These are phyloP conservation scores for Neurospora intermedia DNA, from an alignment of 495 filamentous ascomycete genomes.

Conservation along the genomic window DNA sequence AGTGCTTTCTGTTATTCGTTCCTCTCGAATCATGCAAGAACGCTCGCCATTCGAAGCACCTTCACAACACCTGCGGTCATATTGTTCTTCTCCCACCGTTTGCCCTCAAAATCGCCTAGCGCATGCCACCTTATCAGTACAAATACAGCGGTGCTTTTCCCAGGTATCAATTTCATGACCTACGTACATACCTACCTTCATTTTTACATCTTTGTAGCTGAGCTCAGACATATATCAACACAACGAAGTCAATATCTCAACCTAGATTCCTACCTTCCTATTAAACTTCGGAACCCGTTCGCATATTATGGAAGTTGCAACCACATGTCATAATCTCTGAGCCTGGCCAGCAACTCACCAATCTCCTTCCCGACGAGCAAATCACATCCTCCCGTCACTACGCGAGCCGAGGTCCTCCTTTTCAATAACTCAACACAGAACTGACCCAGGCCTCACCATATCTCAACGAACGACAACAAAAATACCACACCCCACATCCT, in stretches of 20 bases:
- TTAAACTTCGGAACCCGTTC: accelerated
- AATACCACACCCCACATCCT: neutral
- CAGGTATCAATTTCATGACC: neutral
- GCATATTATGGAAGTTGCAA: too few species aligned
- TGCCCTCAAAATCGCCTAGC: neutral
- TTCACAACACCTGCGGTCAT: neutral
- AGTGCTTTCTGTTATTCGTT: neutral
- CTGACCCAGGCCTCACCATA: neutral
- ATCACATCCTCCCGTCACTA: neutral
- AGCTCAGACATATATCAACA: neutral
- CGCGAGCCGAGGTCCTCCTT: neutral
- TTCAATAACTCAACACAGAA: neutral
- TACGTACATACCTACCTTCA: neutral
- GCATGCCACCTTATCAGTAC: neutral
- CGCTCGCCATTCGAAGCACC: neutral
- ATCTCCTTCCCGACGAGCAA: neutral
- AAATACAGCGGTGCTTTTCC: neutral
- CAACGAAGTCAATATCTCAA: neutral
- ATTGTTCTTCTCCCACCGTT: neutral
- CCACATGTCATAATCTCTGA: neutral
- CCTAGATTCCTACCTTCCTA: neutral
- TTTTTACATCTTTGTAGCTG: neutral
- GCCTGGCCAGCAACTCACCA: neutral
- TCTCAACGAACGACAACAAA: neutral
- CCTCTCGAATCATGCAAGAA: neutral